phyloP scores from a whole-genome alignment of 2,329 filamentous ascomycete species.

The Fusarium avenaceum region DNA sequence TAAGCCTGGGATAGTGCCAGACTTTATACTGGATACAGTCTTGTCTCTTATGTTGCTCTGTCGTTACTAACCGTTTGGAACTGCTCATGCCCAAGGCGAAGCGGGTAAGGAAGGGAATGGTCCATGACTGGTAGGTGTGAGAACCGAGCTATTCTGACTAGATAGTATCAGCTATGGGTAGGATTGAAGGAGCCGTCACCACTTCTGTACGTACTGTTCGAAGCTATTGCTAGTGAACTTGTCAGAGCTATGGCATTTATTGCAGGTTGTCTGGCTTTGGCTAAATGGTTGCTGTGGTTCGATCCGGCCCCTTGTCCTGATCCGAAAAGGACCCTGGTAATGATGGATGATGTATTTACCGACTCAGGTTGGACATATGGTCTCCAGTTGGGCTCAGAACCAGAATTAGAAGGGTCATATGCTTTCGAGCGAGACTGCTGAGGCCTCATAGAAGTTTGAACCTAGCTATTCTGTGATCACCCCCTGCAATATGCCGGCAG shows the following conservation, averaged over 20 bases:
- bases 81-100: neutral
- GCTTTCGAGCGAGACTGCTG: too few relatives aligned
- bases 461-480: neutral
- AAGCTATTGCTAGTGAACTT: conserved; percentile 20
- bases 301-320: conserved; percentile 19
- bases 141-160: conserved; percentile 9
- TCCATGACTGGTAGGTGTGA: too few relatives aligned
- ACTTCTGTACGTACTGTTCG: conserved; percentile 34
- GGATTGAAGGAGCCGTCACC: conserved; percentile 38
- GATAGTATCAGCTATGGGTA: conserved; percentile 37
- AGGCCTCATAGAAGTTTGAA: neutral
- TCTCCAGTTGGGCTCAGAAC: too few relatives aligned
- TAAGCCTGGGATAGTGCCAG: neutral
- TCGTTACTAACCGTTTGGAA: neutral
- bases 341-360: too few relatives aligned
- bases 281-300: conserved; percentile 27
- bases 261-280: conserved; percentile 22
- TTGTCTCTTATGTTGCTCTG: neutral
- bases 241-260: conserved; percentile 10
- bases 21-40: neutral
- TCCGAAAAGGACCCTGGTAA: conserved; percentile 19
- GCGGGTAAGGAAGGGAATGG: neutral
- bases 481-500: neutral
- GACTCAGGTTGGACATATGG: too few relatives aligned
- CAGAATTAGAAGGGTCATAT: too few relatives aligned